These are phyloP conservation scores for Schizosaccharomyces octosporus DNA, from an alignment of 805 yeast genomes.

Conservation along the genomic window DNA sequence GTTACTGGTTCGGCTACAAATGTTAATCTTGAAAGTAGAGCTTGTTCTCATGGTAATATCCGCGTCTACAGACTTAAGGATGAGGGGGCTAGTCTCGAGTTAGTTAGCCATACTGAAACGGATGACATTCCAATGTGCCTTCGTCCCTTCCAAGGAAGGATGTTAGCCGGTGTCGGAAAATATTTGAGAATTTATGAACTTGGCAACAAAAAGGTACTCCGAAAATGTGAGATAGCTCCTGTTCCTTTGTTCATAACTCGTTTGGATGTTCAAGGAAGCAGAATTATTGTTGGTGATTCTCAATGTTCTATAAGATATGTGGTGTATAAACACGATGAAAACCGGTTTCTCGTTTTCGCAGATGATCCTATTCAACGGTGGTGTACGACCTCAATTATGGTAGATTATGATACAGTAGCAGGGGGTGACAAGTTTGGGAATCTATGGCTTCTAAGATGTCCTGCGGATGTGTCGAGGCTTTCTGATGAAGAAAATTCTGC, in stretches of 20 bases:
- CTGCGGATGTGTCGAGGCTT: slow-evolving; percentile 23
- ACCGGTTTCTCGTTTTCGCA: slow-evolving; percentile 31
- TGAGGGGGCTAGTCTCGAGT: slow-evolving; percentile 19
- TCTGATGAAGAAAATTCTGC: slow-evolving; percentile 29
- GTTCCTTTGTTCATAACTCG: slow-evolving; percentile 27
- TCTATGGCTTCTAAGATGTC: slow-evolving; percentile 39
- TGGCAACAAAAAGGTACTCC: slow-evolving; percentile 57
- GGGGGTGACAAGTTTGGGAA: slow-evolving; percentile 83
- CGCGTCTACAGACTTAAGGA: slow-evolving; percentile 12
- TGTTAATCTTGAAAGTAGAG: slow-evolving; percentile 9
- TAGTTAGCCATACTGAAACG: slow-evolving; percentile 36
- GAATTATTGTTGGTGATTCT: slow-evolving; percentile 51
- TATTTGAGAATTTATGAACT: slow-evolving; percentile 37
- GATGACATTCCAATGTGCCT: slow-evolving; percentile 26
- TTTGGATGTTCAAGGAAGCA: slow-evolving; percentile 28
- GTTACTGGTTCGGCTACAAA: slow-evolving; percentile 13
- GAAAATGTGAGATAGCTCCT: slow-evolving; percentile 30
- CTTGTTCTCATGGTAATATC: slow-evolving; percentile 10
- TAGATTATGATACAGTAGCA: slow-evolving; percentile 54
- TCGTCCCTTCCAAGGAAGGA: slow-evolving; percentile 28
- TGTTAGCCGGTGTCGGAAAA: slow-evolving; percentile 34
- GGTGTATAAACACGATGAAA: slow-evolving; percentile 22
- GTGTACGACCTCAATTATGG: slow-evolving; percentile 29
- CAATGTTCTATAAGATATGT: slow-evolving; percentile 37
- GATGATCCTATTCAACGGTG: slow-evolving; percentile 50